Percentiles rank a stretch among this genome's conserved stretches.
Conservation (phyloP, 139 green algal species). For the Eudorina sp. region DNA sequence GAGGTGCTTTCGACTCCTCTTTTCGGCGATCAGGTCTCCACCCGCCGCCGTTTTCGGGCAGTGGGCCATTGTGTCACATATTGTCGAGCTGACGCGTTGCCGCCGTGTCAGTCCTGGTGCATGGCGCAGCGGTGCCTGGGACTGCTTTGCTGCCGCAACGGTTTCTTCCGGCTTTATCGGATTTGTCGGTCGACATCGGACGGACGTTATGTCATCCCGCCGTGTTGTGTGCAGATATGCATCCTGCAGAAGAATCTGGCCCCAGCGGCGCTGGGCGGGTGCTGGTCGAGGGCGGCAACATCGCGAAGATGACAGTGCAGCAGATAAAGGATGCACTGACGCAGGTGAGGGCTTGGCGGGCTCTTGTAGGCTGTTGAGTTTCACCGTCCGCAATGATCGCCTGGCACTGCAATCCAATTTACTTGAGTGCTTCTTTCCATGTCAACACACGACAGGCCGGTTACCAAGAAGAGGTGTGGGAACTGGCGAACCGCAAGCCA, state of each 20-base stretch:
- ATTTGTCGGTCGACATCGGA: too few relatives aligned
- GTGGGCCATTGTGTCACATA: too few relatives aligned
- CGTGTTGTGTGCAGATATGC: not conserved
- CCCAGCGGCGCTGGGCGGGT: not conserved
- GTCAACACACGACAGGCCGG: conserved; percentile 2
- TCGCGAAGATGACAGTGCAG: conserved; percentile 40
- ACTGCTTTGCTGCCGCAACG: too few relatives aligned
- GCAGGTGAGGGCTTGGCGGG: conserved; percentile 12
- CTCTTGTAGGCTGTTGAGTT: not conserved
- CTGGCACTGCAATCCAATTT: not conserved
- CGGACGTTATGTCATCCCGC: not conserved
- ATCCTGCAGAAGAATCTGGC: not conserved
- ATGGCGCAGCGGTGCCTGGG: too few relatives aligned
- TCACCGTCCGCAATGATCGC: not conserved
- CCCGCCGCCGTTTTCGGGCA: too few relatives aligned
- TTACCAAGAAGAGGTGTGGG: conserved; percentile 49
- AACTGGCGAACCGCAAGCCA: conserved; percentile 33
- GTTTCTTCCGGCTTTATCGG: too few relatives aligned
- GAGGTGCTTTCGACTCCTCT: too few relatives aligned
- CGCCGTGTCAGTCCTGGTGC: too few relatives aligned
- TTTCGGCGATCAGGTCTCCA: too few relatives aligned
- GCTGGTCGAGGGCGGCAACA: conserved; percentile 17
- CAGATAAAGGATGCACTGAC: conserved; percentile 61
- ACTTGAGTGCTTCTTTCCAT: not conserved
- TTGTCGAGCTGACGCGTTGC: too few relatives aligned